phyloP scores from a whole-genome alignment of 2,329 filamentous ascomycete species.

The Neofusicoccum kwambonambiense region DNA sequence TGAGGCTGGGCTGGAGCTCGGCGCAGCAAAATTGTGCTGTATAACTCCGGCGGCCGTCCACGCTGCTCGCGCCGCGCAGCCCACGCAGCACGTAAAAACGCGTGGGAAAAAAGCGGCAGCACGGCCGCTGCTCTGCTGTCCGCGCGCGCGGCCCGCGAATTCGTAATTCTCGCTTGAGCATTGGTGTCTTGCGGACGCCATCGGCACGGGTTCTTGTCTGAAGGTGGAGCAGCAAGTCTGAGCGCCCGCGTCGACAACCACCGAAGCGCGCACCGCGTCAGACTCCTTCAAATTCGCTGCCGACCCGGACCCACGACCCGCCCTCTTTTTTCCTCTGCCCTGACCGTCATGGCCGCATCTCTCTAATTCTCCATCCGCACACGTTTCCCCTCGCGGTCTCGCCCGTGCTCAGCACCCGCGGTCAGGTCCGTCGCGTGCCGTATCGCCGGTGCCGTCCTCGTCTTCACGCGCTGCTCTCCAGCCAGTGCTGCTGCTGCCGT shows the following conservation, averaged over 20 bases:
- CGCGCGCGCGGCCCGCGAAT: background rate
- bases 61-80: background rate
- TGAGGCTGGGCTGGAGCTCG: background rate
- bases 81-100: background rate
- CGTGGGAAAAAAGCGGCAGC: background rate
- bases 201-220: constrained; percentile 9
- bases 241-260: constrained; percentile 15
- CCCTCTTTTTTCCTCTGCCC: constrained; percentile 22
- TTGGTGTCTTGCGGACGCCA: background rate
- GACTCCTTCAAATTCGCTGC: constrained; percentile 34
- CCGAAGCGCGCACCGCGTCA: constrained; percentile 18
- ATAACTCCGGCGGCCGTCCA: background rate
- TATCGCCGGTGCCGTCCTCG: background rate
- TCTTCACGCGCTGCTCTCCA: background rate
- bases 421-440: constrained; percentile 23
- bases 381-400: constrained; percentile 22
- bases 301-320: constrained; percentile 31
- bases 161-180: background rate
- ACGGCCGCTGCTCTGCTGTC: background rate
- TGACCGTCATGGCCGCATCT: constrained; percentile 17
- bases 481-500: background rate
- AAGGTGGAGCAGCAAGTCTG: constrained; percentile 14
- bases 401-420: constrained; percentile 26
- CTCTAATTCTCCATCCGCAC: constrained; percentile 20
- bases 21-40: background rate